Conservation (phyloP, 495 filamentous ascomycete species). For the Articulospora tetracladia region DNA sequence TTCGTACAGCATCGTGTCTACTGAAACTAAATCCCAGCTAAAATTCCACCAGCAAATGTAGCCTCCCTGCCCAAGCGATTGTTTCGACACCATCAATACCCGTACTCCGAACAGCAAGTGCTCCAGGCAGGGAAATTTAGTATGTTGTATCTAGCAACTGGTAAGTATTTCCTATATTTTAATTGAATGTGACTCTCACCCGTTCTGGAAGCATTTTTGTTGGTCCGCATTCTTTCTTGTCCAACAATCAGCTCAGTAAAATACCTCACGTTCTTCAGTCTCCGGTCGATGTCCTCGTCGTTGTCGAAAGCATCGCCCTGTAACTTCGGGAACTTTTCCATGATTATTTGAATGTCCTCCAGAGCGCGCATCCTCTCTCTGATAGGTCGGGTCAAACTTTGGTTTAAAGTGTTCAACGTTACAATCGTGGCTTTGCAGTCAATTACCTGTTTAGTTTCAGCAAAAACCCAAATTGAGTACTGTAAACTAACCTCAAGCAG, state of each 20-base stretch:
- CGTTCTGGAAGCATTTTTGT: background rate
- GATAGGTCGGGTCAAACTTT: background rate
- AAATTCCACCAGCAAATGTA: no score
- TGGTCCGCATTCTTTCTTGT: background rate
- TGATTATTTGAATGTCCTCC: conserved; percentile 5
- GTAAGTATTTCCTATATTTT: no score
- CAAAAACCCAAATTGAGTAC: background rate
- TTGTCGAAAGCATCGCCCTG: background rate
- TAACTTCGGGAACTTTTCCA: conserved; percentile 1
- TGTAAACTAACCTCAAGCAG: background rate
- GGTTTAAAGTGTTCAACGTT: background rate
- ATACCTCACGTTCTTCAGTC: background rate
- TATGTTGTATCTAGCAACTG: no score
- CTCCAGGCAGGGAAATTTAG: no score
- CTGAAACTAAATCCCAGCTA: no score
- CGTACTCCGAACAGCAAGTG: no score
- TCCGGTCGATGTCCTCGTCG: background rate
- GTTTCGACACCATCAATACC: no score
- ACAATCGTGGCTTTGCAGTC: conserved; percentile 8
- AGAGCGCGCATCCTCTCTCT: conserved; percentile 1
- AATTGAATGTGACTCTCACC: background rate
- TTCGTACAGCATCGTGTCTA: no score
- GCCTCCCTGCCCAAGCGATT: no score
- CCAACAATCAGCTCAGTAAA: conserved; percentile 6
- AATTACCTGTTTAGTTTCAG: background rate